Percentiles rank a stretch among this genome's conserved stretches.
These are phyloP conservation scores for Colletotrichum sp. DNA, from an alignment of 2,329 filamentous ascomycete species.

Conservation along the genomic window DNA sequence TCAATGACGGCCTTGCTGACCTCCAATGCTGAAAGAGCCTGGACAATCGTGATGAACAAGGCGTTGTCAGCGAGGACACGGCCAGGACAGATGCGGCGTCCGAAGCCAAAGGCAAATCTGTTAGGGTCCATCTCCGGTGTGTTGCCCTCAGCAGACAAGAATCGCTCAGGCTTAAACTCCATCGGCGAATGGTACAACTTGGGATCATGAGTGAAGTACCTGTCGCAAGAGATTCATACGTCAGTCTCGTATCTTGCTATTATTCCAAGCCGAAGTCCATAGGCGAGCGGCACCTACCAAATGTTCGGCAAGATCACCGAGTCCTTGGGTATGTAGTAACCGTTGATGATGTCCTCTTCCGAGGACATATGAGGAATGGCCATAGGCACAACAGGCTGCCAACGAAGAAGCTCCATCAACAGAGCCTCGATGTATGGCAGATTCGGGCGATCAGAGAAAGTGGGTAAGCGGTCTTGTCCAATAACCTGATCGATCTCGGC, in stretches of 20 bases:
- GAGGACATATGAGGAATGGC: constrained; percentile 40
- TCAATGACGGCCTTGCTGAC: background rate
- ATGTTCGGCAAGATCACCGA: background rate
- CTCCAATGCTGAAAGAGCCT: background rate
- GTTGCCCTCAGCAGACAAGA: background rate
- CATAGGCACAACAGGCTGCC: constrained; percentile 57
- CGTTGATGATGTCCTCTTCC: constrained; percentile 1
- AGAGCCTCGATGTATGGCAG: constrained; percentile 59
- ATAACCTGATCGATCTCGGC: constrained; percentile 57
- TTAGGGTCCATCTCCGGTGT: background rate
- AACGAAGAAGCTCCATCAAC: constrained; percentile 60
- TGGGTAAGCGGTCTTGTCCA: constrained; percentile 50
- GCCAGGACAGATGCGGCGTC: background rate
- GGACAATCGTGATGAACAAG: background rate
- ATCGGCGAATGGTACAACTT: background rate
- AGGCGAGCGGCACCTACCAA: too few relatives aligned
- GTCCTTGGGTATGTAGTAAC: constrained; percentile 8
- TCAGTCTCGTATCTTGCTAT: too few relatives aligned
- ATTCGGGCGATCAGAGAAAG: constrained; percentile 49
- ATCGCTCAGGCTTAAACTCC: background rate
- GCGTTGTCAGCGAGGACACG: background rate
- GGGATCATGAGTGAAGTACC: background rate
- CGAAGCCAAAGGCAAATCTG: background rate
- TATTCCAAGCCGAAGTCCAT: too few relatives aligned
- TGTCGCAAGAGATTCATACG: background rate